Evolutionary conservation across 257 asterid species (phyloP).

Genomic region (Striga asiatica): DNA sequence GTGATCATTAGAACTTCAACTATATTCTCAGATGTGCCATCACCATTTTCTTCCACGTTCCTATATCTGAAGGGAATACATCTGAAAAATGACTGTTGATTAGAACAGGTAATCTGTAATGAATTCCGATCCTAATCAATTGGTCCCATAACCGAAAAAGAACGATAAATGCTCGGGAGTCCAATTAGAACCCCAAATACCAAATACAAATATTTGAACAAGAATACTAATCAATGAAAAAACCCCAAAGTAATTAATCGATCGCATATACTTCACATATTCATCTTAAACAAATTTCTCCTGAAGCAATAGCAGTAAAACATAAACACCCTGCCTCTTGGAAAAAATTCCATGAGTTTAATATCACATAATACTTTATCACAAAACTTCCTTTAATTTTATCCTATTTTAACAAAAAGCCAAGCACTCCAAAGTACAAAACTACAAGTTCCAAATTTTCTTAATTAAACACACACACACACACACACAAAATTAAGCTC

Average conservation of each 20-base stretch:
- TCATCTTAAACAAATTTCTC: background rate
- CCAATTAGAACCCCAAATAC: no score
- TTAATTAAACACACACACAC: constrained; percentile 4
- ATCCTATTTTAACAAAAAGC: constrained; percentile 13
- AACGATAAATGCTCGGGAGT: no score
- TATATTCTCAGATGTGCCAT: constrained; percentile 29
- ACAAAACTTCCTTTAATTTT: background rate
- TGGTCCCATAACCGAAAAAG: no score
- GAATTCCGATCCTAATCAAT: no score
- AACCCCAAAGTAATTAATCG: background rate
- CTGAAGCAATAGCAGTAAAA: background rate
- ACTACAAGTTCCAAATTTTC: background rate
- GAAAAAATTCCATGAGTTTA: background rate
- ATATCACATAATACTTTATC: background rate
- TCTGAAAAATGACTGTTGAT: constrained; percentile 30
- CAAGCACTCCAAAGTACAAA: background rate
- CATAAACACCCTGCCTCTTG: background rate
- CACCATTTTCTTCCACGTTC: constrained; percentile 31
- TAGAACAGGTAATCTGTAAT: constrained; percentile 12
- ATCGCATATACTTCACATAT: background rate
- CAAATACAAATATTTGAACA: no score
- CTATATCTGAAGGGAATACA: constrained; percentile 68
- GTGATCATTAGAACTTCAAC: constrained; percentile 83
- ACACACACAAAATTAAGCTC: no score
- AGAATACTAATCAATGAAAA: background rate